Conservation (phyloP, 768 basidiomycete species). For the Hydnomerulius pinastri region DNA sequence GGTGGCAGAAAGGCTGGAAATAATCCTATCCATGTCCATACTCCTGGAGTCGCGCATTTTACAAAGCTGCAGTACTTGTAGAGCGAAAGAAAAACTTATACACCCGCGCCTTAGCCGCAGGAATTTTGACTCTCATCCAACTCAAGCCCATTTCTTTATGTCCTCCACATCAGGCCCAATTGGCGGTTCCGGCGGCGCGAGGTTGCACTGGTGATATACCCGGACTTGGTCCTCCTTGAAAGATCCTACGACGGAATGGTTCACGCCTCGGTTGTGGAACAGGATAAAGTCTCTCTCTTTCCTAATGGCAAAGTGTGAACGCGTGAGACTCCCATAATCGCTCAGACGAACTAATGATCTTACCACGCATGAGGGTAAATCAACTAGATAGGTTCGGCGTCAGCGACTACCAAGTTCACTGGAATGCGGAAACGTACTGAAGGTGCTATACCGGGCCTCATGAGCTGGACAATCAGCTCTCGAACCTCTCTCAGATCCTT, state of each 20-base stretch:
- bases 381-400: conserved; percentile 32
- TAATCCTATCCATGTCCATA: no score
- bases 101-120: not conserved
- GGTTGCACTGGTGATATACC: conserved; percentile 59
- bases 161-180: conserved; percentile 49
- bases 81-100: not conserved
- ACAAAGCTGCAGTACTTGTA: no score
- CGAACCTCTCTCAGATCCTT: conserved; percentile 50
- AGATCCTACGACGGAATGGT: conserved; percentile 73
- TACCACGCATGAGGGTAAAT: conserved; percentile 63
- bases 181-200: conserved; percentile 52
- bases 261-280: conserved; percentile 84
- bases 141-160: conserved; percentile 43
- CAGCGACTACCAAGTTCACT: not conserved
- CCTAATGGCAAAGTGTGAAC: conserved; percentile 25
- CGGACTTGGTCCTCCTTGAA: conserved; percentile 50
- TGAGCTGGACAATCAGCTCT: conserved; percentile 54
- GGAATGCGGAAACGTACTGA: conserved; percentile 29
- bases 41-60: no score
- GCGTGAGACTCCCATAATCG: not conserved
- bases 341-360: conserved; percentile 1
- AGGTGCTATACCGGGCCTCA: conserved; percentile 58
- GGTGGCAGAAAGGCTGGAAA: no score
- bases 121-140: not conserved
- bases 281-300: conserved; percentile 70